These are phyloP conservation scores for Hemerocallis citrina DNA, from an alignment of 106 monocot genomes.

Conservation along the genomic window DNA sequence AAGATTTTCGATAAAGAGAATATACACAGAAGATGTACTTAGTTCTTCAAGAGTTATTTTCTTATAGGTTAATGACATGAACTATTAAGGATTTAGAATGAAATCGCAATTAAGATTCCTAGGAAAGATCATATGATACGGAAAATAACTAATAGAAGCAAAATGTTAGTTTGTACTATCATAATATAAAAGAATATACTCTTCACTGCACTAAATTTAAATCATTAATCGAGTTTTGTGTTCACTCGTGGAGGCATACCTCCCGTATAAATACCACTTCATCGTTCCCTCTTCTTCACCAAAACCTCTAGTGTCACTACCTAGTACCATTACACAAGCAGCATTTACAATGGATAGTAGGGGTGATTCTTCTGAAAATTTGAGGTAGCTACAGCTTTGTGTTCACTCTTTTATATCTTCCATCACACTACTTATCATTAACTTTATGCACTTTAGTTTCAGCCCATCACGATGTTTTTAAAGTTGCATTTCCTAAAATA, in stretches of 20 bases:
- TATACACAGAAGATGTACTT: not conserved
- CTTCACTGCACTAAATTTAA: not conserved
- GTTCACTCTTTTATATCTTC: not conserved
- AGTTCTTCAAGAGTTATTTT: not conserved
- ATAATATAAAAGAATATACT: no score
- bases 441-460: not conserved
- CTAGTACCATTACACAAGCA: not conserved
- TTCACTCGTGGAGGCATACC: not conserved
- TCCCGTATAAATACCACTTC: slow-evolving; percentile 8
- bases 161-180: not conserved
- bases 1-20: not conserved
- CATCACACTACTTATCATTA: not conserved
- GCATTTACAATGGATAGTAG: no score
- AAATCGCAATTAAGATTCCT: not conserved
- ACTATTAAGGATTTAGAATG: not conserved
- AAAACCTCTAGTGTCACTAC: not conserved
- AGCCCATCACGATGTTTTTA: no score
- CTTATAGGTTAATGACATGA: not conserved
- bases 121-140: not conserved
- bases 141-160: not conserved
- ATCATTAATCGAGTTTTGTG: not conserved
- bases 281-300: not conserved
- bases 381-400: not conserved
- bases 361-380: no score
- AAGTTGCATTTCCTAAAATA: no score